Percentiles rank a stretch among this genome's conserved stretches.
Conservation (phyloP, 116 monocot species). For the Iris pallida region DNA sequence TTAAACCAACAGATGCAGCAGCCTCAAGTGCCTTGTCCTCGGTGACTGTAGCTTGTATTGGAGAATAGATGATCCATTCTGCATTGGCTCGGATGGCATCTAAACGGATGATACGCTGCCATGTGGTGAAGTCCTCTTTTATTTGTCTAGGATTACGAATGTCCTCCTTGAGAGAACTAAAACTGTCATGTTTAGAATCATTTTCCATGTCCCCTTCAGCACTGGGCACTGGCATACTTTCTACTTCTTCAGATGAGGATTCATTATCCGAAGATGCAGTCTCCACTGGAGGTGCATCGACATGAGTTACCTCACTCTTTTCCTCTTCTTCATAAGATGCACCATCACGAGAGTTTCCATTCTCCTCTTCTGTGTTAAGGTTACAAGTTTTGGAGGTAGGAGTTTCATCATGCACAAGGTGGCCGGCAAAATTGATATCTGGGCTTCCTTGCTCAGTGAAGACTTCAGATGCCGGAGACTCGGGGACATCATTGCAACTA, state of each 20-base stretch:
- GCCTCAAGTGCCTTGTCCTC: constrained; percentile 30
- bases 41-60: constrained; percentile 43
- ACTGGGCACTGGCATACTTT: constrained; percentile 5
- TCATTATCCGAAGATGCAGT: constrained; percentile 24
- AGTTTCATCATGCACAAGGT: constrained; percentile 13
- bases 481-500: constrained; percentile 5
- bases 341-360: neutral
- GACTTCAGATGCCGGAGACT: constrained; percentile 19
- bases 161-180: neutral
- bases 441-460: constrained; percentile 2
- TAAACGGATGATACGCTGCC: constrained; percentile 70
- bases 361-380: neutral
- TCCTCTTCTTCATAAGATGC: constrained; percentile 22
- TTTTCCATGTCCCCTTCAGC: constrained; percentile 10
- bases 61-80: constrained; percentile 53
- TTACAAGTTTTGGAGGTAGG: neutral
- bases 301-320: constrained; percentile 15
- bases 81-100: constrained; percentile 70
- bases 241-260: constrained; percentile 26
- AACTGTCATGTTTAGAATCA: neutral
- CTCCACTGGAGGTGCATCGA: constrained; percentile 18
- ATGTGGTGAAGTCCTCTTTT: constrained; percentile 45
- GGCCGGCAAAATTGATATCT: neutral
- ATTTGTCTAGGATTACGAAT: constrained; percentile 8
- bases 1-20: constrained; percentile 45